A percentile compares a stretch with the other conserved stretches of the same genome.
Evolutionary conservation across 495 filamentous ascomycete genomes (phyloP).

Genomic region (Annulohypoxylon nitens): DNA sequence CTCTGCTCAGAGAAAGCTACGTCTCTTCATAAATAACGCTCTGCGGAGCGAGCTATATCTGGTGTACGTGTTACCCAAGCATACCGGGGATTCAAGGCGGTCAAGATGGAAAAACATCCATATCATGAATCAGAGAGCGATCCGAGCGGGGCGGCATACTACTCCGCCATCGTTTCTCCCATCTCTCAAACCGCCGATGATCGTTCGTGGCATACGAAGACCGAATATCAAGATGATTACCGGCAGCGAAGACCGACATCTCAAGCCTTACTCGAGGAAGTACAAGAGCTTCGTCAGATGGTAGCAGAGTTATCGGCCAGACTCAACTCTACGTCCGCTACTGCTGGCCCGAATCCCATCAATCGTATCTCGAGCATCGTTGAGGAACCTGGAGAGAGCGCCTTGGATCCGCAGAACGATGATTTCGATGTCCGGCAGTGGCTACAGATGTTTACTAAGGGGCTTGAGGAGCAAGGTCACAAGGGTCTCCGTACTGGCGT

Average conservation of each 20-base stretch:
- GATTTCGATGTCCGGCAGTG: slow-evolving; percentile 16
- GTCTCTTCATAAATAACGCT: neutral
- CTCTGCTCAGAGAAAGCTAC: neutral
- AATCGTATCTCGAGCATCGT: slow-evolving; percentile 2
- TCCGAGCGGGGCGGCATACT: slow-evolving; percentile 3
- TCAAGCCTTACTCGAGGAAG: slow-evolving; percentile 10
- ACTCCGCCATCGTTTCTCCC: neutral
- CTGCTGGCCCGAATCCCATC: neutral
- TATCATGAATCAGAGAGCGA: slow-evolving; percentile 8
- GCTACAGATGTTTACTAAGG: slow-evolving; percentile 15
- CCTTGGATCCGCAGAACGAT: neutral
- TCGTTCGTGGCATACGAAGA: slow-evolving; percentile 8
- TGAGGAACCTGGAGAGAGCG: neutral
- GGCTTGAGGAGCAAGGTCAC: slow-evolving; percentile 13
- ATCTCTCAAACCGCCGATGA: slow-evolving; percentile 1
- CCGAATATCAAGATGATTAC: slow-evolving; percentile 9
- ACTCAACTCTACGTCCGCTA: neutral
- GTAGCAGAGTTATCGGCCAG: slow-evolving; percentile 10
- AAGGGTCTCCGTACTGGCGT: slow-evolving; percentile 16
- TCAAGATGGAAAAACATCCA: slow-evolving; percentile 3
- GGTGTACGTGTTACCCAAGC: neutral
- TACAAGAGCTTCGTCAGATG: slow-evolving; percentile 20
- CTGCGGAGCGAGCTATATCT: neutral
- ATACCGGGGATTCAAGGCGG: neutral
- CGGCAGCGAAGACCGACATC: slow-evolving; percentile 11